phyloP scores from a whole-genome alignment of 1,139 yeast species.

The Yamadazyma friedrichii region DNA sequence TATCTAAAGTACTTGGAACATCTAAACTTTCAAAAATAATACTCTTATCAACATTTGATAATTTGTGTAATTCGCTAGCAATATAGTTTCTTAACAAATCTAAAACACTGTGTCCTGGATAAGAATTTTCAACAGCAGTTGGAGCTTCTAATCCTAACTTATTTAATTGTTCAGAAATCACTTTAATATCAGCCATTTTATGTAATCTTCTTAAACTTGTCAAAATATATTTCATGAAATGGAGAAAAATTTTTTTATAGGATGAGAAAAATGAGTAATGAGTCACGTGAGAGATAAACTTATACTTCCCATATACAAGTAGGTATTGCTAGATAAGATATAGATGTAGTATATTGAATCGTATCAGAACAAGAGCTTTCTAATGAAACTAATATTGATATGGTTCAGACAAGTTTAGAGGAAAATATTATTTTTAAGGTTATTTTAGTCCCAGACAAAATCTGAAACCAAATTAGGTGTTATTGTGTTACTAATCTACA shows the following conservation, averaged over 20 bases:
- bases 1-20: slow-evolving; percentile 79
- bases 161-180: slow-evolving; percentile 36
- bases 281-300: slow-evolving; percentile 1
- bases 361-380: background rate
- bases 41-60: slow-evolving; percentile 68
- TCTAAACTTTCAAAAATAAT: slow-evolving; percentile 85
- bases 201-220: slow-evolving; percentile 12
- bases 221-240: slow-evolving; percentile 16
- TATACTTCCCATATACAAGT: too few relatives aligned
- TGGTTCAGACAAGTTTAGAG: background rate
- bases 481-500: too few relatives aligned
- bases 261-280: slow-evolving; percentile 6
- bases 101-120: slow-evolving; percentile 71
- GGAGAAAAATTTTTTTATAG: slow-evolving; percentile 7
- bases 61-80: slow-evolving; percentile 68
- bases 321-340: background rate
- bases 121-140: slow-evolving; percentile 36
- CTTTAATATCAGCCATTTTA: slow-evolving; percentile 21
- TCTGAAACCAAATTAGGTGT: too few relatives aligned
- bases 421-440: background rate
- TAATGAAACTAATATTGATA: background rate
- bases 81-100: slow-evolving; percentile 90
- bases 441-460: too few relatives aligned
- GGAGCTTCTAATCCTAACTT: slow-evolving; percentile 39
- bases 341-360: background rate